Evolutionary conservation across 1,284 basidiomycete genomes (phyloP).

Genomic region (Naganishia albida): DNA sequence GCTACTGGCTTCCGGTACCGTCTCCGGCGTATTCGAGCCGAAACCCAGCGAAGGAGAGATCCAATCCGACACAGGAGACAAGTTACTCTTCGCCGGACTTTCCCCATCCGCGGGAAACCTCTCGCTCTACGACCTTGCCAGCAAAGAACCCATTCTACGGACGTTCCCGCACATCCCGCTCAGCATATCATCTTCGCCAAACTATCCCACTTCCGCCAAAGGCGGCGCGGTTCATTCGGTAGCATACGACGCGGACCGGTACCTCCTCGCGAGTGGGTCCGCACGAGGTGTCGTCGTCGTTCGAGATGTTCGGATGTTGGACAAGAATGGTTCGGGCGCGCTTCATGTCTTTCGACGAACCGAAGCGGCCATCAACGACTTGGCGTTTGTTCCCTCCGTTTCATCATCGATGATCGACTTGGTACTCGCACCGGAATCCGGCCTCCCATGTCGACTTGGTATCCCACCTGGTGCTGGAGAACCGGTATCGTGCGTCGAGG

Average conservation of each 20-base stretch:
- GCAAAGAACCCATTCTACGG: slow-evolving; percentile 57
- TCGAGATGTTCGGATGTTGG: slow-evolving; percentile 59
- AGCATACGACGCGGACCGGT: slow-evolving; percentile 55
- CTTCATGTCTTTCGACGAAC: slow-evolving; percentile 61
- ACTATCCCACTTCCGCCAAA: slow-evolving; percentile 24
- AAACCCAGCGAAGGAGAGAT: slow-evolving; percentile 34
- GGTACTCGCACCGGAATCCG: slow-evolving; percentile 47
- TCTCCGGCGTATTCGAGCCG: slow-evolving; percentile 14
- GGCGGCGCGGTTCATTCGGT: slow-evolving; percentile 61
- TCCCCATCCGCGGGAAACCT: slow-evolving; percentile 63
- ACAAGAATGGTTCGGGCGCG: slow-evolving; percentile 37
- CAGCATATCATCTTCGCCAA: slow-evolving; percentile 34
- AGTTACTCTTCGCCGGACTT: slow-evolving; percentile 61
- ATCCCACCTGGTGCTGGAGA: slow-evolving; percentile 27
- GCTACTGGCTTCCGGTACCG: neutral
- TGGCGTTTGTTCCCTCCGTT: slow-evolving; percentile 48
- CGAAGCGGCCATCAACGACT: slow-evolving; percentile 61
- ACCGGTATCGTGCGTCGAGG: slow-evolving; percentile 40
- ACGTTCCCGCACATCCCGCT: slow-evolving; percentile 46
- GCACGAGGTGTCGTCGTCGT: slow-evolving; percentile 63
- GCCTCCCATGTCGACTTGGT: slow-evolving; percentile 45
- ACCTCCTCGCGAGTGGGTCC: slow-evolving; percentile 66
- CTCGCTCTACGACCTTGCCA: slow-evolving; percentile 62
- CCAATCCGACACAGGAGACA: slow-evolving; percentile 58
- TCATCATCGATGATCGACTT: slow-evolving; percentile 39